phyloP scores from a whole-genome alignment of 2,329 filamentous ascomycete genomes.

The Botrytis aclada region DNA sequence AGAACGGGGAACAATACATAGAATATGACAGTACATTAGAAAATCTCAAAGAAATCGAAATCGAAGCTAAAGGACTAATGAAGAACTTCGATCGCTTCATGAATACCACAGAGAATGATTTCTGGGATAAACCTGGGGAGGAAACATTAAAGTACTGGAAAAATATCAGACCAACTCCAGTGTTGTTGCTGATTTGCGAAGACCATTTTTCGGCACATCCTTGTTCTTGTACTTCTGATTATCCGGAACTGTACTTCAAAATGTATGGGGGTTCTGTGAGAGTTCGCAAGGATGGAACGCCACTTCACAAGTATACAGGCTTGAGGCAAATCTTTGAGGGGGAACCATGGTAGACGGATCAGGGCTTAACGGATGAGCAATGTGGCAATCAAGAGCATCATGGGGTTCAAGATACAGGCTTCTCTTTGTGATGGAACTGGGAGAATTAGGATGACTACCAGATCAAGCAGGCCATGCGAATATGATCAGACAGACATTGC shows the following conservation, averaged over 20 bases:
- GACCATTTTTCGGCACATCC: fast-evolving
- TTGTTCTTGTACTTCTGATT: not conserved
- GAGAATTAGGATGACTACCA: not conserved
- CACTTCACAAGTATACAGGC: not conserved
- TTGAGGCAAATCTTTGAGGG: not conserved
- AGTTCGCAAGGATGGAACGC: not conserved
- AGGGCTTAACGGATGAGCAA: not conserved
- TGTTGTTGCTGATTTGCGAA: fast-evolving
- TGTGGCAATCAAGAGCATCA: not conserved
- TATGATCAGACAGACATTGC: fast-evolving
- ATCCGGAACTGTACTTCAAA: fast-evolving
- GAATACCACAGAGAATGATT: not conserved
- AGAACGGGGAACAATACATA: too few relatives aligned
- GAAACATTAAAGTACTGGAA: not conserved
- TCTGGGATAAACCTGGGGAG: not conserved
- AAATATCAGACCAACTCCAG: not conserved
- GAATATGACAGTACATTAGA: not conserved
- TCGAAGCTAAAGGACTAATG: fast-evolving
- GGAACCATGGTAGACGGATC: not conserved
- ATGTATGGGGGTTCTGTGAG: fast-evolving
- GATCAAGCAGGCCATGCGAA: not conserved
- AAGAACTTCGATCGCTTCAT: not conserved
- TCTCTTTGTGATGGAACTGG: not conserved
- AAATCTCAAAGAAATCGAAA: not conserved
- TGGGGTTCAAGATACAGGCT: not conserved